Percentiles rank a stretch among this genome's conserved stretches.
Conservation (phyloP, 1,284 basidiomycete species). For the Amylostereum areolatum region DNA sequence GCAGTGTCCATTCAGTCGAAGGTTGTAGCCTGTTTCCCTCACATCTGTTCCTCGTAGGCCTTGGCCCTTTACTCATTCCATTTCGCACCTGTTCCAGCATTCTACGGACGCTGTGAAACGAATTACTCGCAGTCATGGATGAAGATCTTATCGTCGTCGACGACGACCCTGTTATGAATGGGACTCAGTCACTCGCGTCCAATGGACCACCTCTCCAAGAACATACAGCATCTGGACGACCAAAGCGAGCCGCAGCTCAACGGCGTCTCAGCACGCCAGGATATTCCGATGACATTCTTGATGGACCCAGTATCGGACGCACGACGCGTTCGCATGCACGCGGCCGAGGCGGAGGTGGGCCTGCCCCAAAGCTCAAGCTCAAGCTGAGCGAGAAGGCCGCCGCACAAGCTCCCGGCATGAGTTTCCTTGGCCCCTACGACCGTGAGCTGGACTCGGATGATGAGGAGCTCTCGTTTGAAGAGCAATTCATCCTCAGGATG, state of each 20-base stretch:
- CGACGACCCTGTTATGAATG: slow-evolving; percentile 28
- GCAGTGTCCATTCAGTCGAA: too few species aligned
- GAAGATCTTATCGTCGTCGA: slow-evolving; percentile 65
- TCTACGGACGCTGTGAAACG: too few species aligned
- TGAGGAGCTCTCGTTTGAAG: slow-evolving; percentile 93
- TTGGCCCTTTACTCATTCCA: too few species aligned
- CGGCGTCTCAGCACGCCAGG: slow-evolving; percentile 10
- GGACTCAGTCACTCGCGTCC: too few species aligned
- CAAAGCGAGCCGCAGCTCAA: slow-evolving; percentile 13
- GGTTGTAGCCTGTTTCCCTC: too few species aligned
- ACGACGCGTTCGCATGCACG: slow-evolving; percentile 31
- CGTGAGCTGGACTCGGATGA: slow-evolving; percentile 93
- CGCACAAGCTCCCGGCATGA: slow-evolving; percentile 70
- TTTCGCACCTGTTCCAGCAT: too few species aligned
- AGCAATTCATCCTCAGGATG: slow-evolving; percentile 93
- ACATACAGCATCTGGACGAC: slow-evolving; percentile 8
- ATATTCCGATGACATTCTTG: slow-evolving; percentile 7
- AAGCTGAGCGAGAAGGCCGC: slow-evolving; percentile 78
- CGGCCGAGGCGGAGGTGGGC: slow-evolving; percentile 26
- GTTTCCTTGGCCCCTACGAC: slow-evolving; percentile 85
- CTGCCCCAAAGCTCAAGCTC: slow-evolving; percentile 74
- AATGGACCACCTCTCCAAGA: neutral
- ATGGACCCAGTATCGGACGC: slow-evolving; percentile 20
- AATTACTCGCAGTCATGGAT: slow-evolving; percentile 29
- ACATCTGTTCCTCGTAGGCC: too few species aligned